Conservation (phyloP, 73 alveolate genomes). For the Durusdinium trenchii region DNA sequence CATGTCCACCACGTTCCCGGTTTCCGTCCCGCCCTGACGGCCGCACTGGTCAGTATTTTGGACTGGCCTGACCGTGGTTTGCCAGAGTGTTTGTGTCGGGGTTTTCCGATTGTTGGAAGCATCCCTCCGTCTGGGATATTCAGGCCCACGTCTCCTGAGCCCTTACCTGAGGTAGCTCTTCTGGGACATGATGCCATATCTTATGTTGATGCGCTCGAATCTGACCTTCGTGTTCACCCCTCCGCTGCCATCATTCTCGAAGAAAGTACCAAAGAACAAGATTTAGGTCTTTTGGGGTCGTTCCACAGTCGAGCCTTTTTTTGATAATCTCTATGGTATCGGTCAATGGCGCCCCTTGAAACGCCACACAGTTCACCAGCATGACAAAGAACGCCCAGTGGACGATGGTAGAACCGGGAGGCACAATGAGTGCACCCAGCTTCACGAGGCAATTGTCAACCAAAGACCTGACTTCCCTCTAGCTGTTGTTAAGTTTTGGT, state of each 20-base stretch:
- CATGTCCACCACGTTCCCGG: slow-evolving; percentile 35
- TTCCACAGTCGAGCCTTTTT: neutral
- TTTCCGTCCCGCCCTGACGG: slow-evolving; percentile 7
- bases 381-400: slow-evolving; percentile 38
- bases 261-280: neutral
- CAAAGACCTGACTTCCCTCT: neutral
- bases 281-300: slow-evolving; percentile 25
- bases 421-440: neutral
- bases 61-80: slow-evolving; percentile 21
- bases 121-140: neutral
- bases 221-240: neutral
- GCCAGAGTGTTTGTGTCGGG: neutral
- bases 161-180: neutral
- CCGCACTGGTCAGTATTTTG: neutral
- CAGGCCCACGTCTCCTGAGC: neutral
- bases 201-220: slow-evolving; percentile 2
- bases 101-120: neutral
- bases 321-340: neutral
- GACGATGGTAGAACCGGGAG: slow-evolving; percentile 55
- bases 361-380: slow-evolving; percentile 41
- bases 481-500: neutral
- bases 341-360: slow-evolving; percentile 46
- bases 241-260: neutral
- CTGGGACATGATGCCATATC: neutral
- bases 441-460: neutral